Percentiles rank a stretch among this genome's conserved stretches.
These are phyloP conservation scores for Coffea humblotiana DNA, from an alignment of 305 asterid genomes.

Conservation along the genomic window DNA sequence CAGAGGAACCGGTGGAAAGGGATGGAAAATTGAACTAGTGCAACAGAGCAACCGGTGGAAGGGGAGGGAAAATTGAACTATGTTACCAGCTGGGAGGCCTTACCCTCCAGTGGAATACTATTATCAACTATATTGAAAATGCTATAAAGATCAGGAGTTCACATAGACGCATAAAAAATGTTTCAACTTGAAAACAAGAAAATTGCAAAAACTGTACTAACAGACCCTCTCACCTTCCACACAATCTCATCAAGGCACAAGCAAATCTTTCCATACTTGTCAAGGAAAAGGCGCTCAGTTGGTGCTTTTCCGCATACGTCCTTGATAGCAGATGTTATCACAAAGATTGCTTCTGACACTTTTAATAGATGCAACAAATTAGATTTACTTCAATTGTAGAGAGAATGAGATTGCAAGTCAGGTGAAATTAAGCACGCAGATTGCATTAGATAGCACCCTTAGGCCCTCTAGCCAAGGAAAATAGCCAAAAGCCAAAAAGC, in stretches of 20 bases:
- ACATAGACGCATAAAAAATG: not conserved
- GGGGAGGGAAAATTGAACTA: not conserved
- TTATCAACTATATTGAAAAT: not conserved
- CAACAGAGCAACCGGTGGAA: not conserved
- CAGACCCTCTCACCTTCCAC: conserved; percentile 64
- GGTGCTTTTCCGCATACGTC: conserved; percentile 95
- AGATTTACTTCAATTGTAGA: not conserved
- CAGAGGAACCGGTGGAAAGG: not conserved
- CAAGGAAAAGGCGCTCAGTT: conserved; percentile 88
- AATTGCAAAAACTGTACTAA: not conserved
- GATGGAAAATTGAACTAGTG: too few species aligned
- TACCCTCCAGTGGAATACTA: not conserved
- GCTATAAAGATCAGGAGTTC: not conserved
- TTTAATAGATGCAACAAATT: conserved; percentile 9
- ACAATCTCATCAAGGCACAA: conserved; percentile 97
- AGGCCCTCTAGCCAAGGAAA: not conserved
- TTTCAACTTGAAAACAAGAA: conserved; percentile 1
- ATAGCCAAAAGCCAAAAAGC: not conserved
- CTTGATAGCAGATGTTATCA: conserved; percentile 83
- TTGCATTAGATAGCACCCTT: not conserved
- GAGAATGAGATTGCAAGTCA: not conserved
- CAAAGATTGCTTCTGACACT: conserved; percentile 89
- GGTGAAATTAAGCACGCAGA: not conserved
- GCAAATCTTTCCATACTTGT: conserved; percentile 94
- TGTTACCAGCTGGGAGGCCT: not conserved